Base-by-base conservation (phyloP, 2,329 filamentous ascomycete genomes). In the Colletotrichum zoysiae region DNA sequence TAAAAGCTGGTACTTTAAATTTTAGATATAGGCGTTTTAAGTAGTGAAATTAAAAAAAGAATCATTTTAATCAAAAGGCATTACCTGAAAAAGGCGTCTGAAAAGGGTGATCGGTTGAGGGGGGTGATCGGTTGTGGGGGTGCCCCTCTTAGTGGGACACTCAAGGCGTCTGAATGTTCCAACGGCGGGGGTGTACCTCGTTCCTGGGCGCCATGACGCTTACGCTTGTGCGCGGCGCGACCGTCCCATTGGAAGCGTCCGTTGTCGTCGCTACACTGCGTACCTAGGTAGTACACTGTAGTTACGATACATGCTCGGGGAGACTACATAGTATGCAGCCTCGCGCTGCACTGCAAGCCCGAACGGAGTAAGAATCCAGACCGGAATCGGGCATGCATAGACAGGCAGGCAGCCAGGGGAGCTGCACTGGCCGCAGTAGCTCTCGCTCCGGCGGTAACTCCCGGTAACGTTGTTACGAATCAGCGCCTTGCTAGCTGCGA, bases 401-500 rank as follows among this genome's bases (percentile, higher is more conserved):
- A 26, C 30, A 30, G 30, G 30, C 30, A 56, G 18, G 20, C 12
- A 44, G 42, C 6, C 42, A 51, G 38, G 20, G 23, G 40, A 46
- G 6, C 65, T 67, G 56, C 48, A 60, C 46, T 20, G 35, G 44
- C 56, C 66, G 67, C 61, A 66, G 61, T 65, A 70, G 46, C 38
- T 44, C 42, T 63, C 23, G 30, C 56, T 26, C 20, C 44, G 30
- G 51, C 33, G 42, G 48, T 46, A 38, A 12, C 23, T 65, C 30
- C 30, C 20, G 30, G 38, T 30, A 2, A 38, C 20, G 38, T 44
- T 35, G 35, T 26, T 33, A 65, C 51, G 46, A 60, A 70, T 60
- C 67, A 65, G 46, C 46, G 16, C 33, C 55, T 40, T 57, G 20
- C 38, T 33, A 4, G 33, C 55, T 46, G 44, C 44, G 44, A 46